A percentile compares a stretch with the other conserved stretches of the same genome.
Conservation (phyloP, 306 rosid genomes). For the Pachyrhizus erosus region DNA sequence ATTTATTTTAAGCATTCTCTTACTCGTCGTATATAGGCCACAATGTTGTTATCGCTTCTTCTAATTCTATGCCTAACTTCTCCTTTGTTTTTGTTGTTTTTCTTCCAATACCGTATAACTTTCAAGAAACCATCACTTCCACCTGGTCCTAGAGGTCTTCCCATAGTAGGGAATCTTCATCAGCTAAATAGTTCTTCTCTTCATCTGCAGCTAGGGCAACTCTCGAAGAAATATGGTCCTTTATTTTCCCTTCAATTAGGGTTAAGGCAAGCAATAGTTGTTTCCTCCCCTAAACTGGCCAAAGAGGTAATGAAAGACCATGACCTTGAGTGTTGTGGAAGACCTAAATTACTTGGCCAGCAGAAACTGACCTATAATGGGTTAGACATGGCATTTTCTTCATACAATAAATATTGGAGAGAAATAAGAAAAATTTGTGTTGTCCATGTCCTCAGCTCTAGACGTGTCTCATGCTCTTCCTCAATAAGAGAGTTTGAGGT, state of each 20-base stretch:
- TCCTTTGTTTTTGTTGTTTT: neutral
- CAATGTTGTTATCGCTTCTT: neutral
- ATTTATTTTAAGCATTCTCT: too few species aligned
- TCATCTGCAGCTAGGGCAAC: constrained; percentile 41
- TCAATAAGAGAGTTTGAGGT: constrained; percentile 29
- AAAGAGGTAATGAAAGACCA: constrained; percentile 30
- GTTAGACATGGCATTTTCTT: constrained; percentile 43
- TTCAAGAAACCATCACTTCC: neutral
- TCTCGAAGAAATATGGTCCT: constrained; percentile 49
- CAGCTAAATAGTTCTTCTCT: constrained; percentile 40
- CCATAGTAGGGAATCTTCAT: constrained; percentile 59
- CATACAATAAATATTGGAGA: constrained; percentile 51
- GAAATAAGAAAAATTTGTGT: constrained; percentile 48
- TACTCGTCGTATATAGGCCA: neutral
- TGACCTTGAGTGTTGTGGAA: constrained; percentile 33
- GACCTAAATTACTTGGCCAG: constrained; percentile 40
- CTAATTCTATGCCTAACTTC: neutral
- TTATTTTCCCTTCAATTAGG: constrained; percentile 52
- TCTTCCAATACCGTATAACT: neutral
- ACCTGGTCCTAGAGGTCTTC: constrained; percentile 61
- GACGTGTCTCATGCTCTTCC: constrained; percentile 29
- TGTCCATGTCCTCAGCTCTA: constrained; percentile 44
- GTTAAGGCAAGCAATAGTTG: constrained; percentile 36
- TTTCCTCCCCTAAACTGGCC: constrained; percentile 39
- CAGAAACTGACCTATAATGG: constrained; percentile 48